These are phyloP conservation scores for Aspergillus bertholletiae DNA, from an alignment of 495 filamentous ascomycete species.

Conservation along the genomic window DNA sequence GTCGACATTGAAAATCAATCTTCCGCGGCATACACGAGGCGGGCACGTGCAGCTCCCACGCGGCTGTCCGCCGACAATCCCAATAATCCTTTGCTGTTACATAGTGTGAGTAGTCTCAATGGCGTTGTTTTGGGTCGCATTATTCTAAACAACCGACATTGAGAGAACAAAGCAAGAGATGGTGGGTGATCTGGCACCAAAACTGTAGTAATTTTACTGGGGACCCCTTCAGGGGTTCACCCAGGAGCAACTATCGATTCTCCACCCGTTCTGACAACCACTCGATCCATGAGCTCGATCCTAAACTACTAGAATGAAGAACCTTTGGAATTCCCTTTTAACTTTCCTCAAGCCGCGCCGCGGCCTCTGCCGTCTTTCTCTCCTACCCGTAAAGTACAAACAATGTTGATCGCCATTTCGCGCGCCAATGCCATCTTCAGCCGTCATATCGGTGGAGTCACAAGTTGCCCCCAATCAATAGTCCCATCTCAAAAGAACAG, in stretches of 20 bases:
- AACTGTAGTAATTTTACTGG: too few species aligned
- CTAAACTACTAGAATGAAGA: background rate
- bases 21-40: background rate
- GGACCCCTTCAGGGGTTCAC: background rate
- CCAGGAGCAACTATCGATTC: background rate
- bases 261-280: slow-evolving; percentile 15
- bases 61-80: background rate
- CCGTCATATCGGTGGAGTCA: slow-evolving; percentile 10
- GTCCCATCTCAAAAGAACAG: background rate
- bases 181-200: too few species aligned
- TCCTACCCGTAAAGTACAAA: slow-evolving; percentile 4
- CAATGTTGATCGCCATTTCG: slow-evolving; percentile 8
- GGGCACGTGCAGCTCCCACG: background rate
- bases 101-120: background rate
- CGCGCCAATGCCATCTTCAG: slow-evolving; percentile 6
- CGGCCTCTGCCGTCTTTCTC: slow-evolving; percentile 3
- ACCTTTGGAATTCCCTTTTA: background rate
- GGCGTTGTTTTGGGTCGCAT: background rate
- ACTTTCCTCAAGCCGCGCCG: slow-evolving; percentile 4
- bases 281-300: slow-evolving; percentile 12
- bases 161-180: background rate
- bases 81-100: too few species aligned
- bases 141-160: background rate
- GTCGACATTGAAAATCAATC: background rate
- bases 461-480: slow-evolving; percentile 1